Evolutionary conservation across 148 eudicot genomes (phyloP).

Genomic region (Fagopyrum tataricum): DNA sequence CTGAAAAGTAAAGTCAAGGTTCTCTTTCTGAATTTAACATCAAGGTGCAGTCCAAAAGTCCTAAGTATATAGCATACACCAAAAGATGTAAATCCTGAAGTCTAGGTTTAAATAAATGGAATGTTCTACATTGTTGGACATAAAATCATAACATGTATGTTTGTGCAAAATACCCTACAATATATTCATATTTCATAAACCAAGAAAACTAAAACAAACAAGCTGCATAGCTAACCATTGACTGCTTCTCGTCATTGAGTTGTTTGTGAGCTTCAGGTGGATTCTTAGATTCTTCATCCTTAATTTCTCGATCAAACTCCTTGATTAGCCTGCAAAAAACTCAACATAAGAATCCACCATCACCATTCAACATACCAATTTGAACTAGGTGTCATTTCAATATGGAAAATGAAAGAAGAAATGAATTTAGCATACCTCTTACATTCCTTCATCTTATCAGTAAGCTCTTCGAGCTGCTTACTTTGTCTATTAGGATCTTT

Average conservation of each 20-base stretch:
- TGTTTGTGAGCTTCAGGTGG: constrained; percentile 81
- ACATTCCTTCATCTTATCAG: constrained; percentile 96
- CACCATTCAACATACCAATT: neutral
- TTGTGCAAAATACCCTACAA: neutral
- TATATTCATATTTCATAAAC: neutral
- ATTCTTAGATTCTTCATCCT: constrained; percentile 80
- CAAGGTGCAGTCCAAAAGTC: neutral
- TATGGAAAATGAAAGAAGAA: constrained; percentile 8
- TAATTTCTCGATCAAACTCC: constrained; percentile 96
- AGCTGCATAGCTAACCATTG: constrained; percentile 48
- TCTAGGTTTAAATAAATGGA: neutral
- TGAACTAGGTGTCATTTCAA: neutral
- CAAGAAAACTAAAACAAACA: constrained; percentile 6
- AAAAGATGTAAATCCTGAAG: neutral
- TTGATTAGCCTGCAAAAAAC: constrained; percentile 55
- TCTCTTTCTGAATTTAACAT: neutral
- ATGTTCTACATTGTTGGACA: neutral
- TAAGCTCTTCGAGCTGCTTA: constrained; percentile 96
- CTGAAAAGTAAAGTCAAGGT: neutral
- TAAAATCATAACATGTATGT: neutral
- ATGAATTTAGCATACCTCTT: constrained; percentile 48
- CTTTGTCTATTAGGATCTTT: constrained; percentile 88
- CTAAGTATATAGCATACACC: neutral
- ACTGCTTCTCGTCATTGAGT: constrained; percentile 93
- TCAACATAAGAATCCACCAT: neutral